Evolutionary conservation across 2,329 filamentous ascomycete species (phyloP), one percentile per base, ranked within the genome.

Genomic region (Trichoderma sp.): DNA sequence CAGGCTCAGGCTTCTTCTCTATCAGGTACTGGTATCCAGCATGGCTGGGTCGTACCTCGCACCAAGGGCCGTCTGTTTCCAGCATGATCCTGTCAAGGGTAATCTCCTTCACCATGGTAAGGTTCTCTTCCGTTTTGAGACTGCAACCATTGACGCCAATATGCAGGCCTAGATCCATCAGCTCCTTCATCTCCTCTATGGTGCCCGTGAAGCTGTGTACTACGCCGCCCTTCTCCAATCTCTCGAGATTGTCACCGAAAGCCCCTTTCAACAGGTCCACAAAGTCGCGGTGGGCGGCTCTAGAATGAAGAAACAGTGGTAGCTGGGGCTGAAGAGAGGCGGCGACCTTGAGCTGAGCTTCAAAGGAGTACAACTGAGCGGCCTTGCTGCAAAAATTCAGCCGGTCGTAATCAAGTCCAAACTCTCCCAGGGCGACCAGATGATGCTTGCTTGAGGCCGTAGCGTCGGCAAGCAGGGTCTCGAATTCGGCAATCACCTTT

Each of bases 31-130:
- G 93, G 80, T 93, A 94, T 3, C 94, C 95, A 35, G 95, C 95
- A 85, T 99, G 96, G 35, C 91, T 94, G 1, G 95, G 93, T 29
- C 97, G 89, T 76, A 99, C 96, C 83, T 99, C 97, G 82, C 97
- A 99, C 94, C 97, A 99, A 3, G 97, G 97, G 3, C 97, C 97
- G 82, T 99, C 97, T 0, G 97, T 99, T 88, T 99, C 97, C 65
- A 99, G 91, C 89, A 98, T 97, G 72, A 99, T 84, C 64, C 92
- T 87, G 74, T 95, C 91, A 12, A 99, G 86, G 12, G 92, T 93
- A 53, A 98, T 91, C 76, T 93, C 90, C 77, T 89, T 91, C 12
- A 98, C 95, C 3, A 98, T 95, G 16, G 90, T 92, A 56, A 97
- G 90, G 80, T 98, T 99, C 82, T 98, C 95, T 12, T 89, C 92